Evolutionary conservation across 345 rosid genomes (phyloP).

Genomic region (Corchorus capsularis): DNA sequence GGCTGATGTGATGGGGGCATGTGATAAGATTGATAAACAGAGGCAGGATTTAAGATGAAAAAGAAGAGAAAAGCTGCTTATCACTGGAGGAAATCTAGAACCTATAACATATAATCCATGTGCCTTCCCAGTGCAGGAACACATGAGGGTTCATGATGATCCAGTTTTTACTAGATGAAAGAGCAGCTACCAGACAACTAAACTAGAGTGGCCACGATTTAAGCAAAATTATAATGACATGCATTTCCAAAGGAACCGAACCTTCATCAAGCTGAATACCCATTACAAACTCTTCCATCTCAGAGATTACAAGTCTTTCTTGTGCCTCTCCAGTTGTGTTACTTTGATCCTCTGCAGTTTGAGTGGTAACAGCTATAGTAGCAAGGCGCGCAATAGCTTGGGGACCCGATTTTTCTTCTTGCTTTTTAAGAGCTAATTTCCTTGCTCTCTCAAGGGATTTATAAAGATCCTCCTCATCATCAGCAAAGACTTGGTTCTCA

Average conservation of each 20-base stretch:
- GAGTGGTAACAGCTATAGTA: slow-evolving; percentile 39
- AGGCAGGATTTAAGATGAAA: neutral
- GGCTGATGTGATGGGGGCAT: neutral
- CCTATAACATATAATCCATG: slow-evolving; percentile 1
- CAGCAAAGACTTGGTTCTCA: slow-evolving; percentile 57
- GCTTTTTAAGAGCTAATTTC: slow-evolving; percentile 76
- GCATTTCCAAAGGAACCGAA: slow-evolving; percentile 25
- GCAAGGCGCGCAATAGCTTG: slow-evolving; percentile 76
- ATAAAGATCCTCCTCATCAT: slow-evolving; percentile 77
- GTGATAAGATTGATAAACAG: neutral
- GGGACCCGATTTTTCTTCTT: slow-evolving; percentile 68
- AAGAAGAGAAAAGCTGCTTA: neutral
- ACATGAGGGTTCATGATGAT: neutral
- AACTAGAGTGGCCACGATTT: neutral
- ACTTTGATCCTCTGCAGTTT: slow-evolving; percentile 50
- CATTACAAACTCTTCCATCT: slow-evolving; percentile 94
- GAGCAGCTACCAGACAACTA: neutral
- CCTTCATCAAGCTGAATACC: slow-evolving; percentile 87
- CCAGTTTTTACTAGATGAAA: slow-evolving; percentile 5
- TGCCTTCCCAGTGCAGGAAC: neutral
- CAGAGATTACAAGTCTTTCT: slow-evolving; percentile 85
- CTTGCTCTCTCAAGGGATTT: slow-evolving; percentile 83
- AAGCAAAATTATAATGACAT: neutral
- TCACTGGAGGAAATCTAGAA: slow-evolving; percentile 8
- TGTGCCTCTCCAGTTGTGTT: slow-evolving; percentile 51